These are phyloP conservation scores for Beta macrorhiza DNA, from an alignment of 179 eudicot genomes.

Conservation along the genomic window DNA sequence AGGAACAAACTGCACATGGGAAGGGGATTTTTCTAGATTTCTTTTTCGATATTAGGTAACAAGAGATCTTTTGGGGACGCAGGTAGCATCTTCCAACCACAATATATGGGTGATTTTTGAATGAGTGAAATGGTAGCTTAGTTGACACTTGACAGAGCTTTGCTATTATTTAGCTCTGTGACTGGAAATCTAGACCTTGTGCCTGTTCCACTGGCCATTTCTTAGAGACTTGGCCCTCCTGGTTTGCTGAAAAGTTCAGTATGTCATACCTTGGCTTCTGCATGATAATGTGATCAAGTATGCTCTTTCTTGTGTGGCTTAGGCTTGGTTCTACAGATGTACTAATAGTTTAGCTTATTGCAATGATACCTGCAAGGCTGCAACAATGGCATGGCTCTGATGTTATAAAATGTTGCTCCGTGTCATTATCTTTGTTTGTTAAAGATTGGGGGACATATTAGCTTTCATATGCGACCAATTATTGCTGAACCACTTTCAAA, in stretches of 20 bases:
- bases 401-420: not conserved
- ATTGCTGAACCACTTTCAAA: not conserved
- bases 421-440: not conserved
- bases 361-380: not conserved
- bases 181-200: not conserved
- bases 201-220: not conserved
- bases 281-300: not conserved
- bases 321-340: not conserved
- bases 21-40: too few species aligned
- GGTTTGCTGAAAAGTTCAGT: not conserved
- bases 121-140: not conserved
- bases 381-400: not conserved
- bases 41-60: too few species aligned
- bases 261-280: not conserved
- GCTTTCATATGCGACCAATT: not conserved
- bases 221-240: not conserved
- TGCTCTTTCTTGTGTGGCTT: not conserved
- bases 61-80: too few species aligned
- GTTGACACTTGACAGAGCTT: not conserved
- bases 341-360: not conserved
- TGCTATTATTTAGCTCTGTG: not conserved
- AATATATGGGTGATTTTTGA: not conserved
- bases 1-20: too few species aligned
- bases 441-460: not conserved
- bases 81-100: not conserved